Percentiles rank a stretch among this genome's conserved stretches.
Evolutionary conservation across 768 basidiomycete genomes (phyloP).

Genomic region (Phaeotremella skinneri): DNA sequence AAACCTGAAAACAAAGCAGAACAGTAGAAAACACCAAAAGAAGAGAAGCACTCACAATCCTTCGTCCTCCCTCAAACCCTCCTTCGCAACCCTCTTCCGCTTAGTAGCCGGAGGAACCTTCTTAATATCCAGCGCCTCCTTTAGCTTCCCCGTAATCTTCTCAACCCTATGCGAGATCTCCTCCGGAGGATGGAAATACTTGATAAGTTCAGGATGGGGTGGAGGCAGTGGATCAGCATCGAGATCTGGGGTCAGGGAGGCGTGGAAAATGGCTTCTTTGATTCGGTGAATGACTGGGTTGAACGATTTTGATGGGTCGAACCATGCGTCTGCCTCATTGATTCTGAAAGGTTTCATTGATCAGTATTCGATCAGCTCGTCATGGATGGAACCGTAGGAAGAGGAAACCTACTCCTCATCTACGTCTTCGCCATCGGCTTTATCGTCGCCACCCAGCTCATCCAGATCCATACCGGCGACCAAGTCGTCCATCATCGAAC

Average conservation of each 20-base stretch:
- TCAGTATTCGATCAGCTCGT: neutral
- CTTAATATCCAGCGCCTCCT: conserved; percentile 69
- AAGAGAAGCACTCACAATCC: conserved; percentile 32
- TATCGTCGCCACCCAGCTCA: conserved; percentile 62
- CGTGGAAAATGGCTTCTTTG: conserved; percentile 90
- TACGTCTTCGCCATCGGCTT: conserved; percentile 8
- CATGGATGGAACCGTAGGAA: neutral
- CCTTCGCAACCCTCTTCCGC: conserved; percentile 52
- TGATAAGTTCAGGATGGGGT: conserved; percentile 77
- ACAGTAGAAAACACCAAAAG: neutral
- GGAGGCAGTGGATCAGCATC: conserved; percentile 71
- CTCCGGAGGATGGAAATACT: conserved; percentile 77
- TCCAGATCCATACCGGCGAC: conserved; percentile 89
- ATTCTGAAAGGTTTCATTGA: neutral
- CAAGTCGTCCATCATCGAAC: conserved; percentile 70
- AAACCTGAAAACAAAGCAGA: conserved; percentile 1
- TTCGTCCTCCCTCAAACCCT: conserved; percentile 54
- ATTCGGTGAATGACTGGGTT: conserved; percentile 87
- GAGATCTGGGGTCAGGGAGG: conserved; percentile 74
- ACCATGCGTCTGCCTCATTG: conserved; percentile 61
- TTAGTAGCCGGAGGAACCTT: conserved; percentile 64
- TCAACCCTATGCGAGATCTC: conserved; percentile 64
- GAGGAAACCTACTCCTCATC: conserved; percentile 7
- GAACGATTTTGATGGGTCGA: conserved; percentile 69
- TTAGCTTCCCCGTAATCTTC: conserved; percentile 62